Conservation (phyloP, 208 protist genomes). For the Trypanosoma mega region DNA sequence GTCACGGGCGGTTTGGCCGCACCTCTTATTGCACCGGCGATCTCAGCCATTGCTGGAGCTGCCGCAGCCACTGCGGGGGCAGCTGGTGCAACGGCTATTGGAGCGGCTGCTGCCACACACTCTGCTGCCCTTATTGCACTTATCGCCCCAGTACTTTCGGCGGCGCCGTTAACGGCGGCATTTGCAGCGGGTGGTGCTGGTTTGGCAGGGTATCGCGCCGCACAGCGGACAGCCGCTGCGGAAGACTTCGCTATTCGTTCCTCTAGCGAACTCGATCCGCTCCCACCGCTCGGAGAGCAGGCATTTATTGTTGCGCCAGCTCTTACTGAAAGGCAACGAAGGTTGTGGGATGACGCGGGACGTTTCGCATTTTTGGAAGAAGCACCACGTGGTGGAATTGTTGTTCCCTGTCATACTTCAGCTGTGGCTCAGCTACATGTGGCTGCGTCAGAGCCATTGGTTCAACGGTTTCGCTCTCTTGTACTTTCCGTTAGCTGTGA, state of each 20-base stretch:
- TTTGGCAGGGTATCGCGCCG: slow-evolving; percentile 72
- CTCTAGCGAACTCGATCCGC: slow-evolving; percentile 63
- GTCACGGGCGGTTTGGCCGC: too few species aligned
- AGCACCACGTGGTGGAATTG: slow-evolving; percentile 39
- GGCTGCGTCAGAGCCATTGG: slow-evolving; percentile 27
- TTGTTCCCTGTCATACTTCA: slow-evolving; percentile 64
- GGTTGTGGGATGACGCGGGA: slow-evolving; percentile 7
- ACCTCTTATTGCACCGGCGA: too few species aligned
- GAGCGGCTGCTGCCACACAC: slow-evolving; percentile 53
- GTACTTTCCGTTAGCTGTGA: slow-evolving; percentile 61
- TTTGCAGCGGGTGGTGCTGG: slow-evolving; percentile 71
- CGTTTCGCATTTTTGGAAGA: slow-evolving; percentile 55
- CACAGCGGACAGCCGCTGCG: slow-evolving; percentile 62
- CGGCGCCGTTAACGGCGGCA: slow-evolving; percentile 63
- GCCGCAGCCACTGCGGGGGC: too few species aligned
- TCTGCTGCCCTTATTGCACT: slow-evolving; percentile 57
- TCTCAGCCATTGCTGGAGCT: too few species aligned
- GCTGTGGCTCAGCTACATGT: slow-evolving; percentile 57
- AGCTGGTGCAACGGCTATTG: slow-evolving; percentile 48
- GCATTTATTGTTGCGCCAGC: slow-evolving; percentile 13
- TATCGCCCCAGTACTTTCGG: slow-evolving; percentile 65
- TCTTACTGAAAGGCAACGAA: slow-evolving; percentile 18
- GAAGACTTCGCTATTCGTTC: slow-evolving; percentile 66
- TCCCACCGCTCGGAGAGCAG: slow-evolving; percentile 11
- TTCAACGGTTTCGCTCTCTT: slow-evolving; percentile 47